phyloP scores from a whole-genome alignment of 805 yeast species.

The Candida jianshihensis region DNA sequence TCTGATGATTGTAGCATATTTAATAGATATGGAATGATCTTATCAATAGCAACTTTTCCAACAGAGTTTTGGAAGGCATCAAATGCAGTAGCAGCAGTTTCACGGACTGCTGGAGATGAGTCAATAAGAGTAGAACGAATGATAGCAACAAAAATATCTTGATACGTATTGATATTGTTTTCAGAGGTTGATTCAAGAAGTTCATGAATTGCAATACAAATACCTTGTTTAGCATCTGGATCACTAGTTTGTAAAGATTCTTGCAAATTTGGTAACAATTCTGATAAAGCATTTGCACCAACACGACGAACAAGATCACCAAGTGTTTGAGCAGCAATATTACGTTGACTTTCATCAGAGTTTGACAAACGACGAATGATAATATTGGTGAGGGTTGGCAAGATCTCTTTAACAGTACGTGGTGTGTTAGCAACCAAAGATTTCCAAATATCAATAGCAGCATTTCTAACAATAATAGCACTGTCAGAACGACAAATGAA shows the following conservation, averaged over 20 bases:
- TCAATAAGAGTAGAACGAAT: slow-evolving; percentile 79
- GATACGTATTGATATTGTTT: slow-evolving; percentile 56
- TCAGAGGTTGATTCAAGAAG: slow-evolving; percentile 67
- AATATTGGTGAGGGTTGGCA: slow-evolving; percentile 74
- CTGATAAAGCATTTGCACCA: slow-evolving; percentile 79
- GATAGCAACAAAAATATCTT: slow-evolving; percentile 62
- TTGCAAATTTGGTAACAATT: slow-evolving; percentile 79
- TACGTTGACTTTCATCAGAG: slow-evolving; percentile 69
- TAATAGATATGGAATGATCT: slow-evolving; percentile 77
- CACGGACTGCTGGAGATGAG: slow-evolving; percentile 65
- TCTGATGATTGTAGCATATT: slow-evolving; percentile 54
- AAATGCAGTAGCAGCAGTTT: slow-evolving; percentile 86
- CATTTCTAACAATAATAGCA: slow-evolving; percentile 78
- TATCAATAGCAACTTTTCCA: slow-evolving; percentile 84
- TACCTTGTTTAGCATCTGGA: slow-evolving; percentile 90
- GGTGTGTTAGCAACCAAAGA: slow-evolving; percentile 95
- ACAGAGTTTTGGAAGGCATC: slow-evolving; percentile 77
- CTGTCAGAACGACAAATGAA: slow-evolving; percentile 93
- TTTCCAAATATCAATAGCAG: slow-evolving; percentile 94
- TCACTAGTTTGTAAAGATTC: slow-evolving; percentile 53
- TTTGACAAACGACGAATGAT: slow-evolving; percentile 81
- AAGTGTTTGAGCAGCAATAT: slow-evolving; percentile 85
- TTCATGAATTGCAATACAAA: slow-evolving; percentile 88
- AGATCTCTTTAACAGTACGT: slow-evolving; percentile 82
- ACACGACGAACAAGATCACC: slow-evolving; percentile 95